Conservation (phyloP, 23 red algal genomes). For the Agarophyton chilense region DNA sequence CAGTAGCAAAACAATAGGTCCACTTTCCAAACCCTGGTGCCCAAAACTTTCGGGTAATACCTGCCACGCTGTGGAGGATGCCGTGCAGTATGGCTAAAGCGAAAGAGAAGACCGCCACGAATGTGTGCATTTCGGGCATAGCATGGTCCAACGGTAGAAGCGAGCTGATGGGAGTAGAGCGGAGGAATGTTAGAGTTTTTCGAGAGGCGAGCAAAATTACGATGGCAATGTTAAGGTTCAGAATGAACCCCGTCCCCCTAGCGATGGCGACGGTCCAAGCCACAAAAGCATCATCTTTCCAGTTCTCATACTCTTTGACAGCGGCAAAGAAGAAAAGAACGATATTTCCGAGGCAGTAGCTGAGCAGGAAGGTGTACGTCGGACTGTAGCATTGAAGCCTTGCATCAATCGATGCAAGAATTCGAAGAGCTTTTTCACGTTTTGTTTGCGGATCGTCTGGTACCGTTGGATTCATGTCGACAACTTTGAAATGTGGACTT, state of each 20-base stretch:
- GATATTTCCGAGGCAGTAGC: constrained; percentile 27
- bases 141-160: constrained; percentile 48
- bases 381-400: constrained; percentile 27
- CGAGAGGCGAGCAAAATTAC: constrained; percentile 37
- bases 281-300: constrained; percentile 17
- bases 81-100: constrained; percentile 23
- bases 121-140: constrained; percentile 50
- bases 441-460: background rate
- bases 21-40: constrained; percentile 22
- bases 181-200: constrained; percentile 16
- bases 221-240: constrained; percentile 66
- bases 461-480: background rate
- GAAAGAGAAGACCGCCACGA: constrained; percentile 17
- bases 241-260: constrained; percentile 37
- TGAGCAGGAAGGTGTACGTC: constrained; percentile 43
- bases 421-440: background rate
- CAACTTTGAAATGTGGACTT: background rate
- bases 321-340: constrained; percentile 62
- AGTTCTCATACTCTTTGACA: constrained; percentile 38
- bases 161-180: constrained; percentile 17
- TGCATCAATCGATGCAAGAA: constrained; percentile 26
- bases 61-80: constrained; percentile 9
- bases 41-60: constrained; percentile 19
- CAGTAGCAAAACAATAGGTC: constrained; percentile 26
- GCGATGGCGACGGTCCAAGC: constrained; percentile 36